Evolutionary conservation across 1,284 basidiomycete genomes (phyloP).

Genomic region (Tausonia pullulans): DNA sequence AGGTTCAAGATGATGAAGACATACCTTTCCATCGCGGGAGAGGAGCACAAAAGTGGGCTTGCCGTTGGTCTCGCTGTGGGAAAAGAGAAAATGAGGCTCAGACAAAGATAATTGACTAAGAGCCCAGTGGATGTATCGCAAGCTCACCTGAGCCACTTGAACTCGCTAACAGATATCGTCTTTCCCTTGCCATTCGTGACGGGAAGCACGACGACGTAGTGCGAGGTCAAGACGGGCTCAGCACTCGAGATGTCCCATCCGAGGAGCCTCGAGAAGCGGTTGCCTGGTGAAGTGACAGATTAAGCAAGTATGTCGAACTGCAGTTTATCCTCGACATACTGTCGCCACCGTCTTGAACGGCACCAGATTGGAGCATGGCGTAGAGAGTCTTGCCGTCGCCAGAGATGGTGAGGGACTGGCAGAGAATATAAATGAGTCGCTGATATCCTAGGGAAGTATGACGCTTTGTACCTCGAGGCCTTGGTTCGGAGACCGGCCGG

Average conservation of each 20-base stretch:
- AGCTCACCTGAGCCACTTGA: not conserved
- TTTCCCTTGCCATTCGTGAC: constrained; percentile 29
- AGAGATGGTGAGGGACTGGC: constrained; percentile 27
- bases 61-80: constrained; percentile 8
- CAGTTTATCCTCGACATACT: not conserved
- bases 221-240: constrained; percentile 21
- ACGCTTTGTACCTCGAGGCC: constrained; percentile 29
- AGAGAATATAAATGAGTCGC: not conserved
- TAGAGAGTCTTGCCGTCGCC: constrained; percentile 28
- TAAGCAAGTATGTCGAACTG: not conserved
- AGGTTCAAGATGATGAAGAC: constrained; percentile 17
- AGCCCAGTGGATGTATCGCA: too few relatives aligned
- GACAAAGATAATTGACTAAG: too few relatives aligned
- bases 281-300: constrained; percentile 10
- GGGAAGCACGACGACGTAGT: constrained; percentile 30
- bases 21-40: constrained; percentile 30
- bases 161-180: constrained; percentile 20
- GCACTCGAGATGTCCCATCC: constrained; percentile 23
- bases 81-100: too few relatives aligned
- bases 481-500: constrained; percentile 43
- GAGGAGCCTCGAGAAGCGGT: constrained; percentile 25
- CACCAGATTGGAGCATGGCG: constrained; percentile 28
- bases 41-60: constrained; percentile 28
- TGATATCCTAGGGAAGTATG: not conserved
- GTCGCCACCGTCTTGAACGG: constrained; percentile 25